Base-by-base conservation (phyloP, 108 stramenopile genomes). In the Pseudonitzschia delicatissima region DNA sequence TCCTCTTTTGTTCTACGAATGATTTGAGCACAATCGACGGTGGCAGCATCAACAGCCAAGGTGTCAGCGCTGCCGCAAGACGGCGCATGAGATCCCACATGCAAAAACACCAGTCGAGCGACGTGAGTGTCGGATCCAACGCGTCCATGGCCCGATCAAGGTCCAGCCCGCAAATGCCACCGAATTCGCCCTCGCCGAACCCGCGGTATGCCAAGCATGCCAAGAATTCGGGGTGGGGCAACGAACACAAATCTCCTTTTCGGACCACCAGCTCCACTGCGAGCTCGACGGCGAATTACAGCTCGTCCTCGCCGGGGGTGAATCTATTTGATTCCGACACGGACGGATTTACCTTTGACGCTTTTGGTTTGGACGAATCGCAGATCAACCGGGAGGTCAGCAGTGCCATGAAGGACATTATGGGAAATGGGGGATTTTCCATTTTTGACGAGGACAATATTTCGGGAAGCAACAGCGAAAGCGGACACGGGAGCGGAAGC, bases 321-420 rank as follows among this genome's bases (percentile, higher is more conserved):
- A 57, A 71, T 42, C 44, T 79, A 28, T 79, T 67, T 62, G 72
- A 79, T 44, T 57, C 61, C 4, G 42, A 67, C 11, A 8, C 26
- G 6, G 42, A 52, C 18, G 84, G 84, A 21, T 85, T 85, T 44
- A 78, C 80, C 34, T 90, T 87, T 80, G 81, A 85, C 72, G 89
- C 82, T 15, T 86, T 87, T 73, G 81, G 82, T 49, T 47, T 91
- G 21, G 83, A 87, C 53, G 68, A 74, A 18, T 67, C 69, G 5
- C 64, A 82, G 57, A 73, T 93, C 8, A 83, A 93, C 44, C 61
- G 76, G 25, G 86, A 90, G 64, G 87, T 93, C 13, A 81, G 78
- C 64, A 63, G 77, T 12, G 88, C 91, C 42, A 73, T 93, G 73
- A 67, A 78, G 47, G 88, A 84, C 25, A 65, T 93, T 44, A 81